Evolutionary conservation across 179 eudicot genomes (phyloP).

Genomic region (Heliamphora pulchella): DNA sequence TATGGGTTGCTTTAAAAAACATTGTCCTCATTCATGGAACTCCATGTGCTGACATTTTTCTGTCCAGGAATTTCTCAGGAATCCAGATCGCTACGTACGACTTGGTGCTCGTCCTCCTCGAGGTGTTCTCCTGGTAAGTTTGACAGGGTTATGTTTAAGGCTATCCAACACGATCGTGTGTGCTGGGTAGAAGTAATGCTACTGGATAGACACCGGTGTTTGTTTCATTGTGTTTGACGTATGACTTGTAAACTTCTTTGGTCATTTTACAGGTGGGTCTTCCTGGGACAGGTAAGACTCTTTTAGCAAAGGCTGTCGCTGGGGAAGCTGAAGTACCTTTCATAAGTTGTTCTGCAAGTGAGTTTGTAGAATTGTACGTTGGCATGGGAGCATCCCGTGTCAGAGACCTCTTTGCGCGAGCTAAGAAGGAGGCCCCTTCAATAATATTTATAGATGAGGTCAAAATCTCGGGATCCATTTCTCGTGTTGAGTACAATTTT

Average conservation of each 20-base stretch:
- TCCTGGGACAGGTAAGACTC: slow-evolving; percentile 98
- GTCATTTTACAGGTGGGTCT: slow-evolving; percentile 80
- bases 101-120: slow-evolving; percentile 99
- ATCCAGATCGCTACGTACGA: slow-evolving; percentile 71
- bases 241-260: slow-evolving; percentile 15
- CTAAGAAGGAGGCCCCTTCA: slow-evolving; percentile 93
- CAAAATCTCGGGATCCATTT: slow-evolving; percentile 12
- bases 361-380: slow-evolving; percentile 89
- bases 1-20: not conserved
- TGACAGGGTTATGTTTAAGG: not conserved
- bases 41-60: slow-evolving; percentile 13
- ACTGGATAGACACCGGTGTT: not conserved
- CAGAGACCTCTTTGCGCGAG: slow-evolving; percentile 92
- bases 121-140: slow-evolving; percentile 93
- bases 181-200: not conserved
- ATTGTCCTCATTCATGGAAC: slow-evolving; percentile 1
- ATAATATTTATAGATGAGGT: slow-evolving; percentile 96
- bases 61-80: slow-evolving; percentile 82
- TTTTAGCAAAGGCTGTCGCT: slow-evolving; percentile 96
- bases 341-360: slow-evolving; percentile 94
- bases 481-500: not conserved
- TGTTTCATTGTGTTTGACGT: not conserved
- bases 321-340: slow-evolving; percentile 99
- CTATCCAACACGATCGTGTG: not conserved
- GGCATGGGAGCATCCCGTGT: slow-evolving; percentile 99